Percentiles rank a stretch among this genome's conserved stretches.
Evolutionary conservation across 2,329 filamentous ascomycete species (phyloP).

Genomic region (Amesomyces nigricolor): DNA sequence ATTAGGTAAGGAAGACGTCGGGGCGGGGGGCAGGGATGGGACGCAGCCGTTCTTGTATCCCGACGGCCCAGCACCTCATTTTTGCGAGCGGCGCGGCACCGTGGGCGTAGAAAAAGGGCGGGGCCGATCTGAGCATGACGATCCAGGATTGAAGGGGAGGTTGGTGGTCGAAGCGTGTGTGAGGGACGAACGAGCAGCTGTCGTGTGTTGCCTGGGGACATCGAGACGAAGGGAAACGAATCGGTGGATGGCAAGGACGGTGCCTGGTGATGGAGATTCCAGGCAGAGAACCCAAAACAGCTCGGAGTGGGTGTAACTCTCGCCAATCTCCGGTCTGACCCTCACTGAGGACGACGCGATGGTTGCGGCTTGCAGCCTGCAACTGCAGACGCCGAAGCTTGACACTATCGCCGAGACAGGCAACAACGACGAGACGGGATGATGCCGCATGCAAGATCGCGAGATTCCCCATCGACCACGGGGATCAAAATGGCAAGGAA

Average conservation of each 20-base stretch:
- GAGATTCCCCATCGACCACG: too few relatives aligned
- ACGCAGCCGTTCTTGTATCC: slow-evolving; percentile 14
- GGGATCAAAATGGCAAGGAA: too few relatives aligned
- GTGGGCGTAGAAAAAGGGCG: slow-evolving; percentile 5
- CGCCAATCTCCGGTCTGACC: background rate
- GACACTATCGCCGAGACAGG: background rate
- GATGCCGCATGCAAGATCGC: background rate
- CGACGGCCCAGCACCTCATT: background rate
- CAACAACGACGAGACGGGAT: background rate
- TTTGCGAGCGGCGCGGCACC: background rate
- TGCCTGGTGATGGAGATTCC: background rate
- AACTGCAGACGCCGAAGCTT: background rate
- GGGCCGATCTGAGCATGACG: background rate
- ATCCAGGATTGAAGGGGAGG: slow-evolving; percentile 1
- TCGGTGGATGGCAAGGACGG: background rate
- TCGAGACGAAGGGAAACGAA: background rate
- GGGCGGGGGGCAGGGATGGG: slow-evolving; percentile 12
- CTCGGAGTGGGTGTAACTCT: background rate
- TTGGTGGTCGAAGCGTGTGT: background rate
- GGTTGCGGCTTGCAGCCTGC: background rate
- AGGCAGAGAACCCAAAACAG: background rate
- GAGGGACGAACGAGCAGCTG: background rate
- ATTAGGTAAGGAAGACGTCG: slow-evolving; percentile 23
- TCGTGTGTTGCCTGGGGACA: background rate
- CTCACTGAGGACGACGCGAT: background rate